These are phyloP conservation scores for Penicillium roqueforti DNA, from an alignment of 495 filamentous ascomycete genomes.

Conservation along the genomic window DNA sequence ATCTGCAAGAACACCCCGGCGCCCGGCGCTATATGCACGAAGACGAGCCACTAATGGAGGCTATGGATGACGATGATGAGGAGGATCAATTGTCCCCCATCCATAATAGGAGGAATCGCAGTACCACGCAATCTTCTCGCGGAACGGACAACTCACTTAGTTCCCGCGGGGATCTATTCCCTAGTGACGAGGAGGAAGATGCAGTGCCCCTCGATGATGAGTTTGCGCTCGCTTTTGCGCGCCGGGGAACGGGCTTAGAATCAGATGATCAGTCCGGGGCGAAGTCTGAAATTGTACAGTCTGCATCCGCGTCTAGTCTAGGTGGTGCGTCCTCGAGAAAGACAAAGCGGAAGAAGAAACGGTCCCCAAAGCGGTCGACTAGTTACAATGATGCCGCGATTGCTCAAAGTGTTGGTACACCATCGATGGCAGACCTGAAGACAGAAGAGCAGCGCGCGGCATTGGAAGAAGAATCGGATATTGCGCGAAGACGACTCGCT, in stretches of 20 bases:
- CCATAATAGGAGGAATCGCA: slow-evolving; percentile 60
- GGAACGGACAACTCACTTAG: slow-evolving; percentile 84
- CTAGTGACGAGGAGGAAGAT: slow-evolving; percentile 90
- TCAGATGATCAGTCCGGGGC: slow-evolving; percentile 69
- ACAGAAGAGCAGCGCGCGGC: slow-evolving; percentile 68
- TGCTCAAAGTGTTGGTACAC: slow-evolving; percentile 27
- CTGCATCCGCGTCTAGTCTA: slow-evolving; percentile 51
- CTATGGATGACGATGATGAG: slow-evolving; percentile 52
- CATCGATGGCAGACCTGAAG: slow-evolving; percentile 68
- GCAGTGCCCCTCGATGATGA: slow-evolving; percentile 92
- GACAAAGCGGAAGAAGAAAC: slow-evolving; percentile 33
- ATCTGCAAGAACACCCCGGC: slow-evolving; percentile 84
- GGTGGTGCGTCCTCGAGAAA: slow-evolving; percentile 48
- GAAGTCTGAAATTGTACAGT: slow-evolving; percentile 61
- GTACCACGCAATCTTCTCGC: slow-evolving; percentile 74
- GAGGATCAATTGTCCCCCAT: slow-evolving; percentile 21
- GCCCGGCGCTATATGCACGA: slow-evolving; percentile 49
- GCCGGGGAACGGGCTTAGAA: slow-evolving; percentile 55
- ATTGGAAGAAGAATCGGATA: slow-evolving; percentile 63
- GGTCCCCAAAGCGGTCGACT: slow-evolving; percentile 22
- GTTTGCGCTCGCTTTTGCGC: slow-evolving; percentile 73
- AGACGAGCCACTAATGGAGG: slow-evolving; percentile 68
- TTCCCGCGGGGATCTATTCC: slow-evolving; percentile 90
- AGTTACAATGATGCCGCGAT: slow-evolving; percentile 8
- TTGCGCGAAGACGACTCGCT: slow-evolving; percentile 65